Percentiles rank a stretch among this genome's conserved stretches.
Evolutionary conservation across 108 stramenopile species (phyloP).

Genomic region (Fragilariopsis cylindrus): DNA sequence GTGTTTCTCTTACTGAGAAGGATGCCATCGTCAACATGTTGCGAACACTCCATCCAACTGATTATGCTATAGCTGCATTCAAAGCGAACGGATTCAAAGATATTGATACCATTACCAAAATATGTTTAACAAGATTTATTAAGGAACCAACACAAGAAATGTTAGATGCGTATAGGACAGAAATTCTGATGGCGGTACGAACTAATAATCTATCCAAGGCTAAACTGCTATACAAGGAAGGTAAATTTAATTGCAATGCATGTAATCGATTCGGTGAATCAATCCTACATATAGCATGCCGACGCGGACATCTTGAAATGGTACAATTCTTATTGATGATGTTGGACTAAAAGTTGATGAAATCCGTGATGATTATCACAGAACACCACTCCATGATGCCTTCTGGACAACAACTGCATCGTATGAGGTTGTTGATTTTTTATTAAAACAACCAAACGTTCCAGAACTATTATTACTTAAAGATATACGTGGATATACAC

Average conservation of each 20-base stretch:
- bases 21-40: background rate
- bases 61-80: constrained; percentile 27
- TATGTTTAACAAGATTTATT: constrained; percentile 19
- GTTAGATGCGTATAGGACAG: constrained; percentile 54
- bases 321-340: constrained; percentile 56
- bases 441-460: constrained; percentile 18
- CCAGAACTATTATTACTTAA: constrained; percentile 25
- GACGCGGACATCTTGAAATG: constrained; percentile 49
- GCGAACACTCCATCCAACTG: constrained; percentile 19
- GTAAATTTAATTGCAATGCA: constrained; percentile 1
- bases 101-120: background rate
- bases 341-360: constrained; percentile 43
- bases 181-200: constrained; percentile 59
- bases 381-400: constrained; percentile 79
- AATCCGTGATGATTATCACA: constrained; percentile 64
- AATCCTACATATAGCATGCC: constrained; percentile 79
- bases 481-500: constrained; percentile 38
- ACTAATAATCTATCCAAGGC: constrained; percentile 45
- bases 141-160: constrained; percentile 38
- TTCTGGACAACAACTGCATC: constrained; percentile 69
- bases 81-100: constrained; percentile 22
- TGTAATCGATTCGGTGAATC: constrained; percentile 80
- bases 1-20: no score
- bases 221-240: constrained; percentile 34
- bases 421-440: constrained; percentile 34